Conservation (phyloP, 1,284 basidiomycete genomes). For the Sanghuangporus baumii region DNA sequence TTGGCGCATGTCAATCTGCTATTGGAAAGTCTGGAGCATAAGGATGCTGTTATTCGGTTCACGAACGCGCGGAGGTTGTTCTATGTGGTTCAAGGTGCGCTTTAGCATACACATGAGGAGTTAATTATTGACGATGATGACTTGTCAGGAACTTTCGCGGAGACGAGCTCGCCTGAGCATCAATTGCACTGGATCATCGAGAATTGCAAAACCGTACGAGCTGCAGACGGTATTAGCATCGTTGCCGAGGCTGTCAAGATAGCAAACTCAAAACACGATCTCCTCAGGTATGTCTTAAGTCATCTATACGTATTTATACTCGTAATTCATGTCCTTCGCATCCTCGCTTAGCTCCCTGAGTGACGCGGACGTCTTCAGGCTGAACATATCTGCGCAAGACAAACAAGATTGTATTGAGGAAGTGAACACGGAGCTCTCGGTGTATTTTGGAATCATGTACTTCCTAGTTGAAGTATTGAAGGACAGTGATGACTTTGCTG, state of each 20-base stretch:
- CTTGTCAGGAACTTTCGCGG: conserved; percentile 87
- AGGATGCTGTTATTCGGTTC: conserved; percentile 78
- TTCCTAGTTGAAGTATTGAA: conserved; percentile 91
- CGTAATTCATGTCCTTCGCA: not conserved
- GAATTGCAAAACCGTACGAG: conserved; percentile 84
- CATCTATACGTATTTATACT: not conserved
- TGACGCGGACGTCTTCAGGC: conserved; percentile 62
- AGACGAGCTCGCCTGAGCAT: conserved; percentile 87
- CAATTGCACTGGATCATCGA: conserved; percentile 96
- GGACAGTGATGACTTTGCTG: conserved; percentile 87
- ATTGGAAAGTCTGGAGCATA: conserved; percentile 81
- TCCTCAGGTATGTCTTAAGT: conserved; percentile 54
- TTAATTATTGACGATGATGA: conserved; percentile 22
- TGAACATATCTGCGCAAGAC: conserved; percentile 64
- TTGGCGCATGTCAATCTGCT: conserved; percentile 73
- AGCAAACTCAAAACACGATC: conserved; percentile 84
- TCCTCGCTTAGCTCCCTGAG: conserved; percentile 47
- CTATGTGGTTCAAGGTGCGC: conserved; percentile 85
- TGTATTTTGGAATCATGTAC: conserved; percentile 90
- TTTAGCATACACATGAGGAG: conserved; percentile 3
- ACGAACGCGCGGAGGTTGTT: conserved; percentile 82
- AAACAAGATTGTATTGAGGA: conserved; percentile 80
- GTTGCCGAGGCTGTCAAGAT: conserved; percentile 89
- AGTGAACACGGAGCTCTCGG: conserved; percentile 84
- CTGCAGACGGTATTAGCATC: conserved; percentile 78